Evolutionary conservation across 345 rosid species (phyloP).

Genomic region (Lepidium africanum): DNA sequence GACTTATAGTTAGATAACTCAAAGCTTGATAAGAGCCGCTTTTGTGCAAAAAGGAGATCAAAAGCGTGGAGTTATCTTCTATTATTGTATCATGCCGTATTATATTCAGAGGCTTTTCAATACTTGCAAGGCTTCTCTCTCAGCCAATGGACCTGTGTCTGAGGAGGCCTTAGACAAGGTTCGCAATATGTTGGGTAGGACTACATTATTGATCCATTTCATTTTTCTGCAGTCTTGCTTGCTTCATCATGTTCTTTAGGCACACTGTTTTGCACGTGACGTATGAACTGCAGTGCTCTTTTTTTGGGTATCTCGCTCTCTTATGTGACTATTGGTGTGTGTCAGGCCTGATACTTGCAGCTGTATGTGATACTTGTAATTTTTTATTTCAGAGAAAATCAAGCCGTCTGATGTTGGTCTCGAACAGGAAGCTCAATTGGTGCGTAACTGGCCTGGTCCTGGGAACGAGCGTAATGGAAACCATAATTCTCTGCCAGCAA

Average conservation of each 20-base stretch:
- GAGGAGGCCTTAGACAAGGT: constrained; percentile 79
- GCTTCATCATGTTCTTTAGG: neutral
- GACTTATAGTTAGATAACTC: neutral
- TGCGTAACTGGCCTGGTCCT: constrained; percentile 62
- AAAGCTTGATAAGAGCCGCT: neutral
- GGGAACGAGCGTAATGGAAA: constrained; percentile 58
- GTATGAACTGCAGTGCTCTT: neutral
- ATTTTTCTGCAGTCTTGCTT: neutral
- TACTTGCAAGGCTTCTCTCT: constrained; percentile 68
- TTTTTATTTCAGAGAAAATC: constrained; percentile 69
- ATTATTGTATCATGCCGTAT: constrained; percentile 52
- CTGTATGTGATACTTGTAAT: neutral
- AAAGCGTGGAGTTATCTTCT: neutral
- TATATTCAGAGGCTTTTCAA: constrained; percentile 74
- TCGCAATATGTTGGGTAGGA: constrained; percentile 64
- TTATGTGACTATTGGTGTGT: neutral
- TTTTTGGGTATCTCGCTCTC: neutral
- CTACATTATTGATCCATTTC: neutral
- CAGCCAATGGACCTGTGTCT: constrained; percentile 63
- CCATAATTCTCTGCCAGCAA: constrained; percentile 55
- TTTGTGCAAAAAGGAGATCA: neutral
- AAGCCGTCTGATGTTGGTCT: constrained; percentile 96
- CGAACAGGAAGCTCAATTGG: constrained; percentile 84
- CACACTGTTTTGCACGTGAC: neutral
- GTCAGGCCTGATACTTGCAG: neutral